These are phyloP conservation scores for Tulasnella calospora DNA, from an alignment of 768 basidiomycete species.

Conservation along the genomic window DNA sequence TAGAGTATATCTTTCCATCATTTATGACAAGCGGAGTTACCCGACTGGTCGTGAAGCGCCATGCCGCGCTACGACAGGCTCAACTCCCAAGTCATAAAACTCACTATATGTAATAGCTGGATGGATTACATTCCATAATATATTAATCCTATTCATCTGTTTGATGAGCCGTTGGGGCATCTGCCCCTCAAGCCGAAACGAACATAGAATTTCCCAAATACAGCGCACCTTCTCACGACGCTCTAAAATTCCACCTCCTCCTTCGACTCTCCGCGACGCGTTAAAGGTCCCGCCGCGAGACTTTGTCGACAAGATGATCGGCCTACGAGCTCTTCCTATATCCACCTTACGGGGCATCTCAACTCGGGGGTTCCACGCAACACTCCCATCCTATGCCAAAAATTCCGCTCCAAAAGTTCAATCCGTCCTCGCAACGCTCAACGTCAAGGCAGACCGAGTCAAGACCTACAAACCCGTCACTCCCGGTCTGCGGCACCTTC, in stretches of 20 bases:
- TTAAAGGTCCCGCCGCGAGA: not conserved
- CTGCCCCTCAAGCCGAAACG: not conserved
- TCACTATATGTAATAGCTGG: too few relatives aligned
- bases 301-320: not conserved
- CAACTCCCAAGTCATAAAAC: too few relatives aligned
- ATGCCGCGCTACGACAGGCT: too few relatives aligned
- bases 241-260: slow-evolving; percentile 4
- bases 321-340: not conserved
- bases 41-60: too few relatives aligned
- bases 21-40: too few relatives aligned
- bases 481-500: slow-evolving; percentile 80
- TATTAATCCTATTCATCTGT: too few relatives aligned
- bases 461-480: slow-evolving; percentile 89
- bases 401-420: slow-evolving; percentile 18
- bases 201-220: not conserved
- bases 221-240: not conserved
- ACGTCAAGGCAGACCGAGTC: slow-evolving; percentile 43
- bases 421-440: slow-evolving; percentile 25
- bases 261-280: not conserved
- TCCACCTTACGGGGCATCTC: not conserved
- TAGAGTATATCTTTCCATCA: too few relatives aligned
- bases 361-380: not conserved
- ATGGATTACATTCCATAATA: too few relatives aligned
- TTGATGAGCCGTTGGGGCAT: too few relatives aligned
- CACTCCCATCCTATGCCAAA: slow-evolving; percentile 1